Evolutionary conservation across 129 eudicot species (phyloP).

Genomic region (Erigeron canadensis): DNA sequence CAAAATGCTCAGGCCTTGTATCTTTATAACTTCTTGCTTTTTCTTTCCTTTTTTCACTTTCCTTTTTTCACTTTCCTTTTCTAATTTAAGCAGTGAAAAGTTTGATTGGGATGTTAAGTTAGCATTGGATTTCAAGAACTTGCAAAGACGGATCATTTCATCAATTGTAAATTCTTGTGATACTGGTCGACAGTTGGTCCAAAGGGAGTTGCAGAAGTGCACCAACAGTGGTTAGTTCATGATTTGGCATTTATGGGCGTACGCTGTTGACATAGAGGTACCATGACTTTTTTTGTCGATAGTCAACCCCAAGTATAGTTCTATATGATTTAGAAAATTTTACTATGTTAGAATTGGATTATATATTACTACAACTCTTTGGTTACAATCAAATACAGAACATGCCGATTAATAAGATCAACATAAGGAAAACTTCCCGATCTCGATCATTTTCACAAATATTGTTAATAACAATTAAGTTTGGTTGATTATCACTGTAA

Average conservation of each 20-base stretch:
- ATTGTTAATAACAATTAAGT: too few relatives aligned
- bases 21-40: background rate
- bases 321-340: background rate
- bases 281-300: background rate
- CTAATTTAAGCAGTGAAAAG: slow-evolving; percentile 32
- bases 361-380: background rate
- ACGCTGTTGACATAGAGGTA: background rate
- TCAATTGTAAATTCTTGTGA: slow-evolving; percentile 57
- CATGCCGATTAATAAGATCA: too few relatives aligned
- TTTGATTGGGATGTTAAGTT: slow-evolving; percentile 74
- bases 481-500: too few relatives aligned
- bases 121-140: slow-evolving; percentile 58
- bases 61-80: background rate
- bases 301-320: background rate
- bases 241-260: background rate
- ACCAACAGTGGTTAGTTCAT: slow-evolving; percentile 8
- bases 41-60: background rate
- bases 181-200: slow-evolving; percentile 46
- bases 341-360: background rate
- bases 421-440: too few relatives aligned
- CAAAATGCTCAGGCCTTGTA: background rate
- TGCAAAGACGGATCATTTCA: slow-evolving; percentile 57
- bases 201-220: slow-evolving; percentile 37
- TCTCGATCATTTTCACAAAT: too few relatives aligned
- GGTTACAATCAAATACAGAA: too few relatives aligned